Percentiles rank a stretch among this genome's conserved stretches.
phyloP scores from a whole-genome alignment of 1,284 basidiomycete genomes.

The Exobasidium cylindrosporum region DNA sequence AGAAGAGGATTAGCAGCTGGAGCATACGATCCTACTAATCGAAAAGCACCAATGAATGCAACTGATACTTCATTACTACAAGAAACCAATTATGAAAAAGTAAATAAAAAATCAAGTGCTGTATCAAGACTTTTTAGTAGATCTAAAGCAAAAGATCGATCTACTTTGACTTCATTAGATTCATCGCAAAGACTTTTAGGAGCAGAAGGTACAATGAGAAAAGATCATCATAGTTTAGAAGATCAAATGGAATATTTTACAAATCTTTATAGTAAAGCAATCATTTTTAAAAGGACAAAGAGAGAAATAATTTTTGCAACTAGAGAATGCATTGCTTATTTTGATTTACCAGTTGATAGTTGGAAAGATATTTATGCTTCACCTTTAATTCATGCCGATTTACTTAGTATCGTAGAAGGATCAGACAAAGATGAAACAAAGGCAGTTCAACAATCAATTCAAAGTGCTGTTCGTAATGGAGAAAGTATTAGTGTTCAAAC shows the following conservation, averaged over 20 bases:
- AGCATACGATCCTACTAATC: neutral
- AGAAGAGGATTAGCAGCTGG: neutral
- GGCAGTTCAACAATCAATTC: slow-evolving; percentile 4
- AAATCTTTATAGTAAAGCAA: slow-evolving; percentile 17
- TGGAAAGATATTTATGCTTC: slow-evolving; percentile 13
- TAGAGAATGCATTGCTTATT: slow-evolving; percentile 11
- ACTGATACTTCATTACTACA: neutral
- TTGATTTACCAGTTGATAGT: slow-evolving; percentile 14
- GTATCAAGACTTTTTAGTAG: neutral
- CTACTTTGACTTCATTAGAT: neutral
- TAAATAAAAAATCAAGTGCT: neutral
- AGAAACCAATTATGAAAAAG: neutral
- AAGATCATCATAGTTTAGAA: slow-evolving; percentile 16
- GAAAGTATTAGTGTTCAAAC: slow-evolving; percentile 11
- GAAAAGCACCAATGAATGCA: neutral
- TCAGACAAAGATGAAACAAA: slow-evolving; percentile 13
- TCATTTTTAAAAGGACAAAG: slow-evolving; percentile 24
- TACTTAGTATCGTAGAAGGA: slow-evolving; percentile 11
- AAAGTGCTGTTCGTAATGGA: slow-evolving; percentile 11
- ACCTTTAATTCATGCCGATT: slow-evolving; percentile 15
- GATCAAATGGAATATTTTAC: slow-evolving; percentile 26
- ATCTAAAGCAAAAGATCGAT: neutral
- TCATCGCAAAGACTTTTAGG: slow-evolving; percentile 12
- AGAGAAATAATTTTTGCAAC: slow-evolving; percentile 25
- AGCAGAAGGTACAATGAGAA: slow-evolving; percentile 7